Conservation (phyloP, 192 early-diverging fungal species). For the Dissophora globulifera region DNA sequence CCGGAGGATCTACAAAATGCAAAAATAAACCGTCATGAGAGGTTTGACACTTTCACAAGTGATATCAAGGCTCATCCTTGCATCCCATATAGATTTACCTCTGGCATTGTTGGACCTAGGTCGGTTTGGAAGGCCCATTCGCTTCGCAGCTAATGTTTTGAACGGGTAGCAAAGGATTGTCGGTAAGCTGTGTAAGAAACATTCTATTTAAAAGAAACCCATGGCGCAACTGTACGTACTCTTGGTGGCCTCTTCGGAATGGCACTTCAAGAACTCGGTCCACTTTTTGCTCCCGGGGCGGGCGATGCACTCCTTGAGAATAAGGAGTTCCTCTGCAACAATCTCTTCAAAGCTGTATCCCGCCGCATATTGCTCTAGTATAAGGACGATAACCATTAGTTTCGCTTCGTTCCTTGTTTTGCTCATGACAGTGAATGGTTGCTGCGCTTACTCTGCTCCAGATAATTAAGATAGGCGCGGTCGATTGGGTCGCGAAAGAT, state of each 20-base stretch:
- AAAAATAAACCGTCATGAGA: not conserved
- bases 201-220: not conserved
- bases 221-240: constrained; percentile 19
- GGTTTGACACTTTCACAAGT: too few species aligned
- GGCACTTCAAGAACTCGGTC: constrained; percentile 45
- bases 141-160: constrained; percentile 35
- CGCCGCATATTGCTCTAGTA: constrained; percentile 51
- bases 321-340: constrained; percentile 42
- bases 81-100: constrained; percentile 11
- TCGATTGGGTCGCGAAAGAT: constrained; percentile 62
- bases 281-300: constrained; percentile 48
- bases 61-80: not conserved
- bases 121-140: constrained; percentile 46
- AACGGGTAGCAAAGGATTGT: not conserved
- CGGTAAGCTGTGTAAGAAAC: not conserved
- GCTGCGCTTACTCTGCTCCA: constrained; percentile 44
- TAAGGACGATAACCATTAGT: not conserved
- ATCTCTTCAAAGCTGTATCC: constrained; percentile 53
- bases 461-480: constrained; percentile 61
- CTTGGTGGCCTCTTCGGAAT: constrained; percentile 41
- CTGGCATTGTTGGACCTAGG: constrained; percentile 40
- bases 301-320: constrained; percentile 49
- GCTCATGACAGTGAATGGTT: too few species aligned
- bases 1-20: constrained; percentile 28
- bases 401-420: not conserved